These are phyloP conservation scores for Coemansia sp. DNA, from an alignment of 192 early-diverging fungal species.

Conservation along the genomic window DNA sequence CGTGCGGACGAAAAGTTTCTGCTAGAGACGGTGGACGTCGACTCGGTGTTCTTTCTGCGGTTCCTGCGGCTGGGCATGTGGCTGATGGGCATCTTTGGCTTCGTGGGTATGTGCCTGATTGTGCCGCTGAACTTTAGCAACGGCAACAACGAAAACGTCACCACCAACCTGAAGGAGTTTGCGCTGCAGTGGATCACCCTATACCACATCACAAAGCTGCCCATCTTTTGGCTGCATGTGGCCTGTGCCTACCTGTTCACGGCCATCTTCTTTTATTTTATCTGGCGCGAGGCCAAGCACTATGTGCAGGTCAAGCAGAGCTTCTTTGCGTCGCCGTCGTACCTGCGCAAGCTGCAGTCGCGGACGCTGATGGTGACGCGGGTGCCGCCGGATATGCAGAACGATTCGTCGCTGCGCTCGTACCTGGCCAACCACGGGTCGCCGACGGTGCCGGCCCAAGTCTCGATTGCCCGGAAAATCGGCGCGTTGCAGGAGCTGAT, in stretches of 20 bases:
- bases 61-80: conserved; percentile 58
- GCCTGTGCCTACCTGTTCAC: conserved; percentile 57
- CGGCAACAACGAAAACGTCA: conserved; percentile 48
- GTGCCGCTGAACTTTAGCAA: conserved; percentile 62
- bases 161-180: conserved; percentile 23
- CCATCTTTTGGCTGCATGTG: conserved; percentile 61
- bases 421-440: conserved; percentile 48
- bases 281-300: conserved; percentile 50
- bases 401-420: conserved; percentile 48
- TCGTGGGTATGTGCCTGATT: conserved; percentile 55
- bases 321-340: conserved; percentile 56
- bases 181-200: conserved; percentile 42
- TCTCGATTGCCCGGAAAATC: conserved; percentile 60
- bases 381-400: conserved; percentile 54
- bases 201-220: conserved; percentile 44
- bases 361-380: conserved; percentile 64
- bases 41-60: conserved; percentile 65
- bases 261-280: conserved; percentile 45
- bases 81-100: conserved; percentile 52
- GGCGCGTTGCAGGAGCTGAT: conserved; percentile 60
- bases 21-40: conserved; percentile 61
- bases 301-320: conserved; percentile 51
- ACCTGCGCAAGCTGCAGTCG: conserved; percentile 59
- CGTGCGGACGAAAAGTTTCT: conserved; percentile 54
- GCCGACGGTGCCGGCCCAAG: conserved; percentile 48